Conservation (phyloP, 768 basidiomycete genomes). For the Serendipita indica region DNA sequence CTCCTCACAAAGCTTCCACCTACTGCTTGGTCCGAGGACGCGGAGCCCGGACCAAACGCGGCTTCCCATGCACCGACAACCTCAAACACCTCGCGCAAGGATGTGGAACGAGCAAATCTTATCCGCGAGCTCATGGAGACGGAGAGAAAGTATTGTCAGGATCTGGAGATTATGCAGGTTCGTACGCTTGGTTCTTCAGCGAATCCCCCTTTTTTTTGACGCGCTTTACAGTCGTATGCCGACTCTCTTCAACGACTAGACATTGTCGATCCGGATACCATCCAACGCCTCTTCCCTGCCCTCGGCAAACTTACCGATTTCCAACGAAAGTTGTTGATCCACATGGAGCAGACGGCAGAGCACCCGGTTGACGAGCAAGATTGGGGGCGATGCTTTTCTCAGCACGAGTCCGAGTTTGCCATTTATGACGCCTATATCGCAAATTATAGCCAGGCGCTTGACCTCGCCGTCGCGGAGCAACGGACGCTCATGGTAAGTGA, state of each 20-base stretch:
- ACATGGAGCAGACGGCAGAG: constrained; percentile 73
- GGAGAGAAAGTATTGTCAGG: constrained; percentile 91
- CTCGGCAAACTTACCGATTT: constrained; percentile 92
- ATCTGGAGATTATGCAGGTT: constrained; percentile 92
- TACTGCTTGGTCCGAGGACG: constrained; percentile 43
- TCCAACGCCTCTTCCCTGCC: constrained; percentile 89
- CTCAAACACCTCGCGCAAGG: constrained; percentile 26
- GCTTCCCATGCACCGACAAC: constrained; percentile 11
- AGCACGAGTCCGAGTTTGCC: constrained; percentile 89
- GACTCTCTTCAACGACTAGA: constrained; percentile 66
- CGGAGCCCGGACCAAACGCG: constrained; percentile 27
- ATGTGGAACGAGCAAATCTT: constrained; percentile 57
- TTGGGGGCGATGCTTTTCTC: constrained; percentile 75
- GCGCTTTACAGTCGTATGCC: constrained; percentile 65
- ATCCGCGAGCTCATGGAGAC: constrained; percentile 86
- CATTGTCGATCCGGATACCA: constrained; percentile 85
- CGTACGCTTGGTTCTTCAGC: constrained; percentile 18
- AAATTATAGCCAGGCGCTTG: constrained; percentile 78
- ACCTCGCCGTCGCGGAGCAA: constrained; percentile 73
- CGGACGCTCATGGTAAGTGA: constrained; percentile 72
- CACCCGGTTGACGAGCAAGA: constrained; percentile 67
- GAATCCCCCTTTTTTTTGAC: neutral
- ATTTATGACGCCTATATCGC: constrained; percentile 97
- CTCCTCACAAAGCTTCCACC: constrained; percentile 64
- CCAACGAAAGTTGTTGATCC: constrained; percentile 85